Base-by-base conservation (phyloP, 768 basidiomycete genomes). In the Amanita exitialis region DNA sequence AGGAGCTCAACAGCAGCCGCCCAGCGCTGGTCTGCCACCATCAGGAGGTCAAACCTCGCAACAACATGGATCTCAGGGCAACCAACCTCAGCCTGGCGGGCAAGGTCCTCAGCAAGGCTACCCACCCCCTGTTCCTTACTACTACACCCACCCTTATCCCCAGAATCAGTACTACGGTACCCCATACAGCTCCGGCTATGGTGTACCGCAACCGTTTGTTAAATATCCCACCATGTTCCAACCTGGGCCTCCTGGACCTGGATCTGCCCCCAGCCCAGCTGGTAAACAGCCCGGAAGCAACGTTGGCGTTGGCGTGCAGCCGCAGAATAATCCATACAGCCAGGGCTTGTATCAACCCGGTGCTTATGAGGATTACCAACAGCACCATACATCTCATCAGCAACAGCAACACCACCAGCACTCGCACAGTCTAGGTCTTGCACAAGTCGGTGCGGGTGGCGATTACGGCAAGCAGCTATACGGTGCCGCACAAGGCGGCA, bases 211-310 rank as follows among this genome's bases (percentile, higher is more conserved):
- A 58, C 80, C 79, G 3, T 86, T 82, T 61, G 79, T 82, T 62
- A 85, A 89, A 66, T 89, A 88, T 60, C 84, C 85, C 1, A 64
- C 84, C 27, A 80, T 88, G 67, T 88, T 84, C 71, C 81, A 82
- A 58, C 75, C 80, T 28, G 82, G 79, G 7, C 82, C 83, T 13
- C 82, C 84, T 18, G 80, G 80, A 0, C 83, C 83, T 13, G 79
- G 76, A 3, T 77, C 77, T 13, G 80, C 77, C 4, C 77, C 82
- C 0, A 82, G 80, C 49, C 81, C 83, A 1, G 78, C 76, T 3
- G 66, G 73, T n/a, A 84, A 85, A 61, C 84, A 85, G 58, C 78
- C 79, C 13, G 78, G 77, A 35, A 72, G 69, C 44, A 72, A 75
- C 49, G 73, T 74, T 45, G 75, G 75, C 51, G 77, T 69, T 28